Evolutionary conservation across 2,329 filamentous ascomycete species (phyloP).

Genomic region (Ceratocystis papillata): DNA sequence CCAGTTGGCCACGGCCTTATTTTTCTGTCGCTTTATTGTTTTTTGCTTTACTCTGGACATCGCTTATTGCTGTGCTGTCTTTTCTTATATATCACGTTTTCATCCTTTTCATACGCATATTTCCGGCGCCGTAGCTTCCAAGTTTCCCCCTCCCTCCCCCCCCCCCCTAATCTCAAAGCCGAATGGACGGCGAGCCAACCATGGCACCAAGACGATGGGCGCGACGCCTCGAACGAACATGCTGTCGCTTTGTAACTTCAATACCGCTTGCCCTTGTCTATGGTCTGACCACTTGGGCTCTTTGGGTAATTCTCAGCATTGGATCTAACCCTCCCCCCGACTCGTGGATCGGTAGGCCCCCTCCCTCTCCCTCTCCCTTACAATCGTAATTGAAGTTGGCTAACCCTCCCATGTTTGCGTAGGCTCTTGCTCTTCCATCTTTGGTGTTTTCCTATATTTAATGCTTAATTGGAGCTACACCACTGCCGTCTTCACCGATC

Average conservation of each 20-base stretch:
- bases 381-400: background rate
- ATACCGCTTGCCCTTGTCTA: constrained; percentile 88
- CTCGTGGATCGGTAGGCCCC: constrained; percentile 46
- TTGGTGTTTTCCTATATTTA: constrained; percentile 61
- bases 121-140: background rate
- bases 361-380: background rate
- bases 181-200: constrained; percentile 29
- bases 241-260: constrained; percentile 67
- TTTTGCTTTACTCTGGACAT: background rate
- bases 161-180: constrained; percentile 28
- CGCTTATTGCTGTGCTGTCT: background rate
- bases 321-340: constrained; percentile 46
- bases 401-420: constrained; percentile 7
- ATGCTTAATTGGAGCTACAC: constrained; percentile 85
- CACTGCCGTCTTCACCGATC: constrained; percentile 82
- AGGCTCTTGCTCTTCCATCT: constrained; percentile 47
- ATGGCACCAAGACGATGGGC: constrained; percentile 52
- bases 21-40: constrained; percentile 10
- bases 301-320: constrained; percentile 73
- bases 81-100: background rate
- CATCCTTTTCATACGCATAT: background rate
- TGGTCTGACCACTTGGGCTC: constrained; percentile 79
- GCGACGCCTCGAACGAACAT: constrained; percentile 65
- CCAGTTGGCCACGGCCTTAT: constrained; percentile 5
- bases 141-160: background rate